phyloP scores from a whole-genome alignment of 176 grass and related monocot species.

The Rhipidocladum racemiflorum region DNA sequence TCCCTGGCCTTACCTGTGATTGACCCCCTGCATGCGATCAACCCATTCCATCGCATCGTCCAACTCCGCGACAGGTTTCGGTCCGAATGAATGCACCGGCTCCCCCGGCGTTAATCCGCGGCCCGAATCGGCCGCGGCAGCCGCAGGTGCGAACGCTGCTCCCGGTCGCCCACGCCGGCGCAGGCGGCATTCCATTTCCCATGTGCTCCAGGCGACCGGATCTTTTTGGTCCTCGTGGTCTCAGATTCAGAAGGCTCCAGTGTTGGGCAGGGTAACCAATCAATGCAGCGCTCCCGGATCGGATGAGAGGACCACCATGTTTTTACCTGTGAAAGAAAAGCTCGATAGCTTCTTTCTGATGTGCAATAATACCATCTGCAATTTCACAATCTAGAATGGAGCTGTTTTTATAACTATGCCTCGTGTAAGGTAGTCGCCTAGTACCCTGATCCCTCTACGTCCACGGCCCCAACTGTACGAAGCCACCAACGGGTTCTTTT shows the following conservation, averaged over 20 bases:
- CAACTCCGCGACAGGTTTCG: background rate
- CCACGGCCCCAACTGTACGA: no score
- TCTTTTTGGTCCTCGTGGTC: background rate
- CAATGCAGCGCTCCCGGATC: background rate
- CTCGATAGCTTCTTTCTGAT: no score
- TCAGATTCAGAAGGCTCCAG: background rate
- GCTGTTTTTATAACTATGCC: no score
- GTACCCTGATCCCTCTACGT: no score
- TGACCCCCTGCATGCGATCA: background rate
- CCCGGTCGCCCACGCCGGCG: background rate
- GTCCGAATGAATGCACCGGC: background rate
- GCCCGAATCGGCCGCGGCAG: background rate
- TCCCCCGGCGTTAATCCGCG: background rate
- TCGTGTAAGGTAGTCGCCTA: no score
- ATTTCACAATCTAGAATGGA: no score
- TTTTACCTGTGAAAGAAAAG: no score
- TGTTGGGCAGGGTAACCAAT: background rate
- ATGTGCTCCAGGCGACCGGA: slow-evolving; percentile 2
- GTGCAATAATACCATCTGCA: no score
- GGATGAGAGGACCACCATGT: background rate
- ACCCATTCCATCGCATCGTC: background rate
- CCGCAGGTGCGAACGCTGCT: background rate
- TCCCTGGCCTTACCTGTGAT: background rate
- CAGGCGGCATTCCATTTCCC: background rate
- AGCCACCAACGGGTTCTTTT: no score